These are phyloP conservation scores for Pichia ethanolica DNA, from an alignment of 805 yeast species.

Conservation along the genomic window DNA sequence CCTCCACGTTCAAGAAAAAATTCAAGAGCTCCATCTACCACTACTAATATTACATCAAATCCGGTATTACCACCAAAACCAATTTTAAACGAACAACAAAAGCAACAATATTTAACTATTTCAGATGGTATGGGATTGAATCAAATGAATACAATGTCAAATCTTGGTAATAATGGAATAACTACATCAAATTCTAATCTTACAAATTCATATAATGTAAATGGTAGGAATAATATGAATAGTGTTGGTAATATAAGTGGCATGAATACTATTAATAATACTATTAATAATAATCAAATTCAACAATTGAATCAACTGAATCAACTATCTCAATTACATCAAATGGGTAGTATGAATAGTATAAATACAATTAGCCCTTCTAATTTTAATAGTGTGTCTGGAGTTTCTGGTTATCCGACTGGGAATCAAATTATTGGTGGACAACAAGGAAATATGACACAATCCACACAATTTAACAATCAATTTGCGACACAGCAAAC, in stretches of 20 bases:
- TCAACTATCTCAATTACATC: not conserved
- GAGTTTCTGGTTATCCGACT: too few relatives aligned
- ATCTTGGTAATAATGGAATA: not conserved
- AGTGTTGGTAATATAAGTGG: too few relatives aligned
- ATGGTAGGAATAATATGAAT: not conserved
- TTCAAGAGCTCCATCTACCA: conserved; percentile 17
- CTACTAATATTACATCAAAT: not conserved
- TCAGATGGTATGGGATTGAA: conserved; percentile 2
- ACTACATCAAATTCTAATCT: not conserved
- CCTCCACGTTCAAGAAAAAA: conserved; percentile 21
- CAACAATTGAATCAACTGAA: conserved; percentile 1
- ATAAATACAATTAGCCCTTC: not conserved
- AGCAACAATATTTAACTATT: conserved; percentile 21
- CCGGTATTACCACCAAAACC: conserved; percentile 29
- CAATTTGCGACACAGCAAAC: conserved; percentile 4
- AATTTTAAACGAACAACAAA: conserved; percentile 20
- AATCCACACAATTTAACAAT: conserved; percentile 1
- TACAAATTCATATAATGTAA: not conserved
- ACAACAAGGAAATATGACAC: conserved; percentile 10
- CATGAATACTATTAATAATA: not conserved
- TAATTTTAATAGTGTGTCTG: too few relatives aligned
- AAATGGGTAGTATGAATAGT: not conserved
- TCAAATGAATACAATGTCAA: not conserved
- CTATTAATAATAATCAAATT: not conserved
- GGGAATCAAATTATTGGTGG: not conserved